Base-by-base conservation (phyloP, 768 basidiomycete species). In the Suillus spraguei region DNA sequence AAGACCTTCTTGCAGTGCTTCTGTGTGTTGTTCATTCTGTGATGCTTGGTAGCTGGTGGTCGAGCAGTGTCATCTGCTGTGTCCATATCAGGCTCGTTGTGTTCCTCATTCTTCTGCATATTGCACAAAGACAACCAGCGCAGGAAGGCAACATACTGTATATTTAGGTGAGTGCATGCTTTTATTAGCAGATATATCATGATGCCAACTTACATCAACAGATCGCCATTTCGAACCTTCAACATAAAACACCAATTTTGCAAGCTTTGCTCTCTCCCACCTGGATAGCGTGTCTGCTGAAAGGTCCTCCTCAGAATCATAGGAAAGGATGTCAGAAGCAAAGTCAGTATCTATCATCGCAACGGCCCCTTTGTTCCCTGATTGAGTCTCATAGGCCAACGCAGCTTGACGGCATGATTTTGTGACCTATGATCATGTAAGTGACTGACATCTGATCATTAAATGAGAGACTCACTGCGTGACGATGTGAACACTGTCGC, bases 391-490 rank as follows among this genome's bases (percentile, higher is more conserved):
- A 22, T 46, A 46, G 44, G n/a, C n/a, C 4, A n/a, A n/a, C 0
- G 44, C 44, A 46, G 44, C 44, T 22, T 46, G 44, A 46, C 4
- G n/a, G 44, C 20, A 4, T 10, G 44, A 46, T 46, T 46, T 46
- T n/a, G n/a, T 46, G n/a, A 46, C 4, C 44, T 46, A 46, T 22
- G 4, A 46, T 46, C 4, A 46, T 46, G 44, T 46, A 46, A 46
- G 44, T 46, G n/a, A 46, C 44, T 46, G n/a, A 46, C n/a, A 46
- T 46, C n/a, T 46, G 44, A 46, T 46, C 44, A 46, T 46, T 46
- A 46, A 46, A 46, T 22, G 9, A 46, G 9, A 46, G 44, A 22
- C 44, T 46, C 10, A 46, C 44, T 46, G 44, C 44, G 22, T 36
- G 36, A 36, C 11, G 36, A 36, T 9, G 9, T 36, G 36, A 36